phyloP scores from a whole-genome alignment of 306 rosid genomes.

The Prunus kanzakura region DNA sequence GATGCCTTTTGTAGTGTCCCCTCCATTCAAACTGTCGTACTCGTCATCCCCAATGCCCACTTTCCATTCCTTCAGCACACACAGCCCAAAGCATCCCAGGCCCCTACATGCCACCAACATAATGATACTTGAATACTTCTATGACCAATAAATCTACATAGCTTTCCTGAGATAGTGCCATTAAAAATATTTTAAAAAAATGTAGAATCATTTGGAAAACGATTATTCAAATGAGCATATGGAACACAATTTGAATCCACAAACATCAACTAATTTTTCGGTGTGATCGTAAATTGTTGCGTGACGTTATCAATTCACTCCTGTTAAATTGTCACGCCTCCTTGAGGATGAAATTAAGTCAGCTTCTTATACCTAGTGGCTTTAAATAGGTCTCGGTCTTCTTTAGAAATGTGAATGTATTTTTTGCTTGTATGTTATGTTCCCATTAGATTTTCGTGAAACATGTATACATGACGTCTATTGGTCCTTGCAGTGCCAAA shows the following conservation, averaged over 20 bases:
- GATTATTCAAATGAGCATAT: background rate
- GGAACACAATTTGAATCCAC: background rate
- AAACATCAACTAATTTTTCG: background rate
- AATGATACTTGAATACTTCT: slow-evolving; percentile 2
- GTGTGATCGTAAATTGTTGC: no score
- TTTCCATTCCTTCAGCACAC: background rate
- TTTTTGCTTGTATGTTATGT: background rate
- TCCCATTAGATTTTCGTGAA: background rate
- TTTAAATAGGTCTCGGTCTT: background rate
- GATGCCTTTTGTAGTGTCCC: slow-evolving; percentile 9
- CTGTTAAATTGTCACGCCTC: background rate
- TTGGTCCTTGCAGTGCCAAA: slow-evolving; percentile 1
- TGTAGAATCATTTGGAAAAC: background rate
- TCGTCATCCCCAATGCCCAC: slow-evolving; percentile 14
- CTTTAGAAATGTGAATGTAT: background rate
- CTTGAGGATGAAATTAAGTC: background rate
- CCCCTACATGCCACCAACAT: slow-evolving; percentile 18
- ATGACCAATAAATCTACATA: background rate
- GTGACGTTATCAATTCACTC: no score
- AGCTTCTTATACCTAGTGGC: background rate
- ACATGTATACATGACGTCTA: background rate
- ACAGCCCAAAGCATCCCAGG: slow-evolving; percentile 13
- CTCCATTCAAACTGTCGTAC: slow-evolving; percentile 27
- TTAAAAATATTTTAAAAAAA: background rate
- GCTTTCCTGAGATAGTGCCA: background rate